Conservation (phyloP, 2,329 filamentous ascomycete genomes). For the Penicillium sp. region DNA sequence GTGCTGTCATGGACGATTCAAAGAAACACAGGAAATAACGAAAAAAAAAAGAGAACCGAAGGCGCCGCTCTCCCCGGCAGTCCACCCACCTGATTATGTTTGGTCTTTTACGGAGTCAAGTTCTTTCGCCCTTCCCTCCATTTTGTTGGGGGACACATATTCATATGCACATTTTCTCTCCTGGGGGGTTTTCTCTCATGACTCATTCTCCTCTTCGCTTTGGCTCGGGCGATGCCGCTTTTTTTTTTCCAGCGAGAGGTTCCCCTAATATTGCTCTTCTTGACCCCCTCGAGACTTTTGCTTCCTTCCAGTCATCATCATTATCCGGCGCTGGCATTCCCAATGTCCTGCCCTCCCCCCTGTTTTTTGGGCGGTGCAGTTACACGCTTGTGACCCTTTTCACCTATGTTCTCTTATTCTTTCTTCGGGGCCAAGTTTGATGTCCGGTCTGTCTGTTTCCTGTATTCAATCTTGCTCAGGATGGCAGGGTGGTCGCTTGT, state of each 20-base stretch:
- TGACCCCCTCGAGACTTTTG: constrained; percentile 8
- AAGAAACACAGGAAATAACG: not conserved
- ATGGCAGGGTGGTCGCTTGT: no score
- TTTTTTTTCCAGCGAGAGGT: constrained; percentile 11
- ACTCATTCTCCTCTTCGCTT: constrained; percentile 7
- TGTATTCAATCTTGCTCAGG: not conserved
- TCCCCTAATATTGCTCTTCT: constrained; percentile 17
- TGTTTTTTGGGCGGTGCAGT: no score
- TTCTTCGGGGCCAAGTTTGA: not conserved
- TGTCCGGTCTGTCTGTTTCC: not conserved
- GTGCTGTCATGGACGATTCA: no score
- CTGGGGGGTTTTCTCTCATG: not conserved
- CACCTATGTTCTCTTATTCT: not conserved
- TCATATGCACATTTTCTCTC: constrained; percentile 1
- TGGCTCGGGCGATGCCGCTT: constrained; percentile 13
- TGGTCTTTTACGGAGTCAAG: constrained; percentile 4
- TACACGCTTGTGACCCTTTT: not conserved
- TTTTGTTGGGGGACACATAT: constrained; percentile 10
- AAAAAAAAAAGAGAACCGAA: constrained; percentile 7
- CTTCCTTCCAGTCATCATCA: constrained; percentile 1
- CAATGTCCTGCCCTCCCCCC: no score
- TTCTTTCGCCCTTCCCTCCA: constrained; percentile 1
- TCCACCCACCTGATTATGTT: constrained; percentile 8
- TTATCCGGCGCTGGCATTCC: not conserved
- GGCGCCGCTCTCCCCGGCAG: constrained; percentile 6